A percentile compares a stretch with the other conserved stretches of the same genome.
Evolutionary conservation across 2,329 filamentous ascomycete genomes (phyloP).

Genomic region (Aspergillus tubingensis): DNA sequence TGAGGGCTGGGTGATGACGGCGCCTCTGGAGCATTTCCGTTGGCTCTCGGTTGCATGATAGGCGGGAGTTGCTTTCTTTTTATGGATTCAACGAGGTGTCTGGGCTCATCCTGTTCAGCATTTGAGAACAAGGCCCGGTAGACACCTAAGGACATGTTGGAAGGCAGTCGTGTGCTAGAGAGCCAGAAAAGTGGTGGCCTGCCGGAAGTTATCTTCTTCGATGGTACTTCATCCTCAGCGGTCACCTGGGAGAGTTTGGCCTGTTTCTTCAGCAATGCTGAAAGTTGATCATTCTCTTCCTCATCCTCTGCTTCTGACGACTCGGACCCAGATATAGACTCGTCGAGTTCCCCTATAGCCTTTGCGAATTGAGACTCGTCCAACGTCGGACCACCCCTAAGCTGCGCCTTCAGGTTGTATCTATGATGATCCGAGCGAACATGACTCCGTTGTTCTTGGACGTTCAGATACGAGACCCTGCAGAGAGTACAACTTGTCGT

Average conservation of each 20-base stretch:
- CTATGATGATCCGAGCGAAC: conserved; percentile 87
- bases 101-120: conserved; percentile 67
- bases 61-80: conserved; percentile 75
- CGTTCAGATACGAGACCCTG: conserved; percentile 66
- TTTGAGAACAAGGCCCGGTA: conserved; percentile 80
- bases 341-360: conserved; percentile 80
- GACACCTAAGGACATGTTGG: conserved; percentile 78
- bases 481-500: conserved; percentile 83
- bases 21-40: conserved; percentile 40
- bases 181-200: conserved; percentile 86
- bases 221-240: conserved; percentile 51
- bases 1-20: conserved; percentile 67
- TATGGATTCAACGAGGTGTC: conserved; percentile 67
- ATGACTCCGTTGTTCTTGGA: conserved; percentile 82
- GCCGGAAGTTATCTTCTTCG: conserved; percentile 57
- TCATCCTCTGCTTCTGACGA: conserved; percentile 71
- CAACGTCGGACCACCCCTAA: conserved; percentile 71
- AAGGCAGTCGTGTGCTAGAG: conserved; percentile 70
- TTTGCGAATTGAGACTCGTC: conserved; percentile 83
- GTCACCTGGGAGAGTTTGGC: conserved; percentile 64
- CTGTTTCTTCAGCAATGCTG: conserved; percentile 77
- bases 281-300: conserved; percentile 58
- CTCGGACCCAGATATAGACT: conserved; percentile 82
- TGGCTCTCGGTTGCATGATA: conserved; percentile 45
- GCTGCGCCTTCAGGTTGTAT: conserved; percentile 92